These are phyloP conservation scores for Aegilops bicornis DNA, from an alignment of 176 grass and related monocot genomes.

Conservation along the genomic window DNA sequence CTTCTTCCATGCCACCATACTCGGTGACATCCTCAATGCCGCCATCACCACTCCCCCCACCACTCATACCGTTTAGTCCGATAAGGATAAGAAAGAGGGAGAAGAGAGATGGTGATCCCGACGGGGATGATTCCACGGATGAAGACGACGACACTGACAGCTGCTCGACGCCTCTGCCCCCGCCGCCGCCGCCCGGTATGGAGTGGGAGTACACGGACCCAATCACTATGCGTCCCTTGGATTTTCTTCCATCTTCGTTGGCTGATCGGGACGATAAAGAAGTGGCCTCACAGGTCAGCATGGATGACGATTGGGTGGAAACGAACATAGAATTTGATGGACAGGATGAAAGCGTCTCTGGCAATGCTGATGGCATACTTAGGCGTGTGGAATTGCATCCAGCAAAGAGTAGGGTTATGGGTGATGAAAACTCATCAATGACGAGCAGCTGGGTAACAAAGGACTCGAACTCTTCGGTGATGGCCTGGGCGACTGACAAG, in stretches of 20 bases:
- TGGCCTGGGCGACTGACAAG: constrained; percentile 52
- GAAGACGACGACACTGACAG: constrained; percentile 66
- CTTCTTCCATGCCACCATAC: constrained; percentile 51
- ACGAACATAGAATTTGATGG: constrained; percentile 60
- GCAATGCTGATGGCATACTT: constrained; percentile 7
- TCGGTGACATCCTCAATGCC: constrained; percentile 52
- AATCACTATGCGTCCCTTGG: constrained; percentile 39
- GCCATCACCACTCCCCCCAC: constrained; percentile 47
- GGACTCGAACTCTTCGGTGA: constrained; percentile 46
- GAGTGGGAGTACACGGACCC: constrained; percentile 70
- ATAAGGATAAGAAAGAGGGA: constrained; percentile 49
- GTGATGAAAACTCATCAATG: constrained; percentile 58
- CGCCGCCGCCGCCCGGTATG: constrained; percentile 51
- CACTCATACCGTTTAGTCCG: constrained; percentile 69
- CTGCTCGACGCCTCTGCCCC: constrained; percentile 70
- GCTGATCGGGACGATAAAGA: constrained; percentile 40
- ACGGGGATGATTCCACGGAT: constrained; percentile 48
- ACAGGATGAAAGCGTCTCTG: constrained; percentile 47
- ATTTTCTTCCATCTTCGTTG: constrained; percentile 48
- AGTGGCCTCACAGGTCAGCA: constrained; percentile 34
- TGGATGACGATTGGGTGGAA: constrained; percentile 75
- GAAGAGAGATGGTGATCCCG: constrained; percentile 31
- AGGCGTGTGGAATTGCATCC: constrained; percentile 28
- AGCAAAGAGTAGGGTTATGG: constrained; percentile 37
- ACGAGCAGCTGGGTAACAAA: constrained; percentile 69